Evolutionary conservation across 805 yeast species (phyloP), one percentile per base, ranked within the genome.

Genomic region (Kluyveromyces nonfermentans): DNA sequence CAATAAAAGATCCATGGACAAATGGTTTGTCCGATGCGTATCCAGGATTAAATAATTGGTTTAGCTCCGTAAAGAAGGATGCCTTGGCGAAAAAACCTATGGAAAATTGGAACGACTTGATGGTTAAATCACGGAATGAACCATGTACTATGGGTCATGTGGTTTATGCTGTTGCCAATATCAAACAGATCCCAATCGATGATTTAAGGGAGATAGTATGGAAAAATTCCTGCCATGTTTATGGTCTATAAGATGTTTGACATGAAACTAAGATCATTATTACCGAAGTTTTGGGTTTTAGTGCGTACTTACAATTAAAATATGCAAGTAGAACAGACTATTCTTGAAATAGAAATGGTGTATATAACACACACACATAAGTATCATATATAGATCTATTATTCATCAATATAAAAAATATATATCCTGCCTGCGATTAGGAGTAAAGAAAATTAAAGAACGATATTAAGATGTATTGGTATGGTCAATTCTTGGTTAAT

Each of bases 121-220:
- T 86, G 69, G 74, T 93, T 35, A 83, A 83, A 50, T 82, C 90
- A 0, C 72, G 98, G 56, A 88, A 93, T 60, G 99, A 93, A 62
- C 99, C 99, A 0, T 88, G 94, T 41, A 73, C 77, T 36, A 78
- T 93, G 43, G 86, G 87, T 2, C 77, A 78, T 45, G 88, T 88
- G 0, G 97, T 94, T 1, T 77, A 74, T 46, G 78, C 80, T 2
- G 67, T 84, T 33, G 72, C 85, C 1, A 73, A 70, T 14, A 56
- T 82, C 38, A 73, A 70, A 48, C 59, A 60, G 0, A 50, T 72
- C 2, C 54, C 71, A 0, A 63, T 77, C 4, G 62, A 69, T 21
- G 65, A 62, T 12, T 62, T 84, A 2, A 68, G 73, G 10, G 71
- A 71, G 7, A 54, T 60, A 1, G 77, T 78, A 18, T 82, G 76